These are phyloP conservation scores for Trypanosoma boissoni DNA, from an alignment of 208 protist species.

Conservation along the genomic window DNA sequence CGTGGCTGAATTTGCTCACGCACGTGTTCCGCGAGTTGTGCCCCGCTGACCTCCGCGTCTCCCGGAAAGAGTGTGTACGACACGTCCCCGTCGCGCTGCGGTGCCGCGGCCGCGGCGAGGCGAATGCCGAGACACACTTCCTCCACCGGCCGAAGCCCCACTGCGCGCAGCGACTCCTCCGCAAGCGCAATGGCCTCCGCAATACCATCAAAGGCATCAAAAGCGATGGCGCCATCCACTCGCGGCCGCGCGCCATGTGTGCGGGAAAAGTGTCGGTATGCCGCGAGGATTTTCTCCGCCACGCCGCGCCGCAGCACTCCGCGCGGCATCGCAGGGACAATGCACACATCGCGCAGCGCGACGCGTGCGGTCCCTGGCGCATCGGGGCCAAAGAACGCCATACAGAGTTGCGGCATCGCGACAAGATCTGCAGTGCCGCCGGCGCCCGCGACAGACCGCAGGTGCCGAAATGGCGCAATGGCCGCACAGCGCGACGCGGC, in stretches of 20 bases:
- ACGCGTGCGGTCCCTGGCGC: conserved; percentile 5
- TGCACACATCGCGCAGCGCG: conserved; percentile 19
- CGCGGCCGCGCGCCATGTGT: conserved; percentile 14
- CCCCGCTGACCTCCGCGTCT: conserved; percentile 59
- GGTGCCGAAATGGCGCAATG: conserved; percentile 40
- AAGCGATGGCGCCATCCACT: conserved; percentile 36
- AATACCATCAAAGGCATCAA: conserved; percentile 49
- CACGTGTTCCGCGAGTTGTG: conserved; percentile 71
- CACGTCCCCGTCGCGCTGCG: conserved; percentile 21
- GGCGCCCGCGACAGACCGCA: background rate
- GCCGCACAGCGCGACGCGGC: conserved; percentile 39
- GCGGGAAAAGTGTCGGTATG: conserved; percentile 16
- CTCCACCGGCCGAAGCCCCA: conserved; percentile 28
- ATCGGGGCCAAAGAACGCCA: conserved; percentile 37
- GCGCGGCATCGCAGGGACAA: conserved; percentile 12
- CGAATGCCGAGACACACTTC: conserved; percentile 47
- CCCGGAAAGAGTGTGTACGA: conserved; percentile 65
- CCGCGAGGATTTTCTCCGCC: conserved; percentile 21
- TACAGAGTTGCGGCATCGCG: conserved; percentile 31
- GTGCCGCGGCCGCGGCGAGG: conserved; percentile 17
- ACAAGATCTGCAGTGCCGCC: conserved; percentile 8
- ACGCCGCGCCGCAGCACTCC: conserved; percentile 23
- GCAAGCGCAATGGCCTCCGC: conserved; percentile 31
- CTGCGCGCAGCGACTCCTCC: conserved; percentile 32
- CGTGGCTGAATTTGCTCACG: conserved; percentile 48